Conservation (phyloP, 164 flowering plant species). For the Protea cynaroides region DNA sequence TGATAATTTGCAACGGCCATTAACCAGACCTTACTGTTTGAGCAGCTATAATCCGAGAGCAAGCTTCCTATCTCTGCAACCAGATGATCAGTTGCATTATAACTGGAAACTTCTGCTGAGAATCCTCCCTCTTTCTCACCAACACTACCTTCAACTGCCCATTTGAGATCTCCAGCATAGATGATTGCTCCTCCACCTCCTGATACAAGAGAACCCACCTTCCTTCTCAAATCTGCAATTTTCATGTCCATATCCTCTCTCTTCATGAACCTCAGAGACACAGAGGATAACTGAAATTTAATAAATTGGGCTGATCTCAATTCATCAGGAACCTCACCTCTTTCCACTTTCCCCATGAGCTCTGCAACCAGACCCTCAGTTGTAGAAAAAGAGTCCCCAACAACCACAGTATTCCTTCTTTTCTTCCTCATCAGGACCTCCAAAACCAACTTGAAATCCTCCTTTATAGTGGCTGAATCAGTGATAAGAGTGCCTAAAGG, state of each 20-base stretch:
- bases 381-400: constrained; percentile 46
- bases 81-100: constrained; percentile 55
- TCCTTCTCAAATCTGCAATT: constrained; percentile 48
- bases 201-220: constrained; percentile 38
- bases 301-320: constrained; percentile 48
- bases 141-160: constrained; percentile 41
- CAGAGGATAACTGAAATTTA: constrained; percentile 47
- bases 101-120: constrained; percentile 13
- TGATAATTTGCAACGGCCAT: constrained; percentile 64
- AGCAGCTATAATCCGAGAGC: constrained; percentile 30
- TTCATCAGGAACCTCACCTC: constrained; percentile 66
- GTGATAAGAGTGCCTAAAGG: constrained; percentile 10
- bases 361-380: constrained; percentile 54
- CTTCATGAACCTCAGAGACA: constrained; percentile 59
- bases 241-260: constrained; percentile 64
- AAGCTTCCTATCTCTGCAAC: constrained; percentile 57
- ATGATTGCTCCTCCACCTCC: constrained; percentile 49
- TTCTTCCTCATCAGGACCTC: constrained; percentile 55
- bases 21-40: constrained; percentile 53
- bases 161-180: constrained; percentile 70
- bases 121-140: constrained; percentile 11
- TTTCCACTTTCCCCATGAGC: constrained; percentile 51
- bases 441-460: constrained; percentile 54
- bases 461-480: constrained; percentile 22
- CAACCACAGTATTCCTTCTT: constrained; percentile 55